Conservation (phyloP, 2,329 filamentous ascomycete species). For the Penicillium paneum region DNA sequence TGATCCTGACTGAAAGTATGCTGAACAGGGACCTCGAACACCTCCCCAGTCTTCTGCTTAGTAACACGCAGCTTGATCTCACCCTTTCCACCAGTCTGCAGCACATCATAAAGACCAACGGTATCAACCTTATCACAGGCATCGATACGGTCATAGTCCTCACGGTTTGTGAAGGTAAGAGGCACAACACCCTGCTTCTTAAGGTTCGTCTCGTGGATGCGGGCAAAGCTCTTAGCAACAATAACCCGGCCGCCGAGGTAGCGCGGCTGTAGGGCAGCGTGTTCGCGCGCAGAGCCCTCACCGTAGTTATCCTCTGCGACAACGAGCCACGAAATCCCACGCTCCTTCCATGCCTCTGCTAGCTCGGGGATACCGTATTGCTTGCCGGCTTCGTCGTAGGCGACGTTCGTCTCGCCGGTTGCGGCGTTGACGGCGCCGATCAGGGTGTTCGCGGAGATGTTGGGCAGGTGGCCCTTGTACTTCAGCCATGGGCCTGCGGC, state of each 20-base stretch:
- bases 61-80: constrained; percentile 66
- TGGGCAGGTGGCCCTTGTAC: constrained; percentile 98
- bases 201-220: constrained; percentile 92
- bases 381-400: constrained; percentile 79
- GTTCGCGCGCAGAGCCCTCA: constrained; percentile 83
- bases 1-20: constrained; percentile 89
- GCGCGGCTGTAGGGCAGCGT: constrained; percentile 85
- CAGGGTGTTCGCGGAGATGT: constrained; percentile 95
- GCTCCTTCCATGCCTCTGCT: constrained; percentile 74
- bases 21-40: constrained; percentile 70
- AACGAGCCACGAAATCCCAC: constrained; percentile 79
- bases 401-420: constrained; percentile 87
- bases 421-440: constrained; percentile 92
- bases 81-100: constrained; percentile 75
- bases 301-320: constrained; percentile 98
- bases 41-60: constrained; percentile 61
- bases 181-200: constrained; percentile 98
- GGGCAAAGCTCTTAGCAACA: constrained; percentile 74
- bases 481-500: constrained; percentile 96
- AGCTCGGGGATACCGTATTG: constrained; percentile 57
- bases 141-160: constrained; percentile 59
- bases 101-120: constrained; percentile 76
- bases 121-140: constrained; percentile 83
- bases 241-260: constrained; percentile 84
- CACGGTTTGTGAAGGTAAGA: constrained; percentile 82